Evolutionary conservation across 257 asterid species (phyloP), one percentile per base, ranked within the genome.

Genomic region (Capsicum chinense): DNA sequence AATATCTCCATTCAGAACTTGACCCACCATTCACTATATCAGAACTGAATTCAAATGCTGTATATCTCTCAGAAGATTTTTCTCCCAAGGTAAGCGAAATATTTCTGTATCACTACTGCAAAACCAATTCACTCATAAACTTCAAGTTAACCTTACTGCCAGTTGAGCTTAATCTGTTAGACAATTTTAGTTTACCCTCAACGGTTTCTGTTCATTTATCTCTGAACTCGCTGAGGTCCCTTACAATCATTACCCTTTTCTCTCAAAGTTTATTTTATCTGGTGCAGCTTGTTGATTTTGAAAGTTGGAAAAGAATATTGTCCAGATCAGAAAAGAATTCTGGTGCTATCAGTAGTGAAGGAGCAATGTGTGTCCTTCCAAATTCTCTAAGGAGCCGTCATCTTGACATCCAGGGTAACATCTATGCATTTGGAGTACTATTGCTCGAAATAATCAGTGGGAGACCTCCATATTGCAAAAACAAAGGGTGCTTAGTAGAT

Each of bases 51-150:
- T 95, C 99, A 3, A 93, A 88, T 81, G 89, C 98, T 5, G 92
- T 97, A 3, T 95, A 97, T 90, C 94, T 97, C 57, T 95, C 99
- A 2, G 99, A 95, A 56, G 98, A 97, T 88, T 97, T 95, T 86
- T 95, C 96, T 70, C 99, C 99, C 16, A 97, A 91, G 98, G 99
- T 97, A 82, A 16, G 66, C 50, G 3, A n/a, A 68, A 56, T 19
- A 7, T 14, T 52, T 78, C 33, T 54, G 14, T 14, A 54, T 54
- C 48, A 33, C 9, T 33, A 50, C 64, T 8, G 62, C 82, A 26
- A 33, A 54, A 78, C 33, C 64, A 78, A 52, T 76, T 54, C 11
- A 56, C 50, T 7, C 21, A 9, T 78, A 14, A 78, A 78, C 7
- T 78, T 54, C 50, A 54, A 37, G 15, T 54, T 33, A 39, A 54